phyloP scores from a whole-genome alignment of 2,329 filamentous ascomycete genomes.

The Bipolaris zeicola region DNA sequence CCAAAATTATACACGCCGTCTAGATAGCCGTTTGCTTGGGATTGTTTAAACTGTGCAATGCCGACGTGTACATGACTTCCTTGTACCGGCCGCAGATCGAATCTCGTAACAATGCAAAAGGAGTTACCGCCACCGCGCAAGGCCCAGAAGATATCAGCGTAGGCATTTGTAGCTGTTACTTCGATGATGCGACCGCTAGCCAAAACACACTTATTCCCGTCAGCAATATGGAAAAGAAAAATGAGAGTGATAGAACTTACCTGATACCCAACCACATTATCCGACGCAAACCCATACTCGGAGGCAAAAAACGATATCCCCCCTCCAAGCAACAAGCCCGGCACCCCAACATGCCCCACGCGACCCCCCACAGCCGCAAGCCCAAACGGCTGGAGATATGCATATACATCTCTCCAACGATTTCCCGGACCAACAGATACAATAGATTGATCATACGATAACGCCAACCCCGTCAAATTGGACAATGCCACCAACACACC shows the following conservation, averaged over 20 bases:
- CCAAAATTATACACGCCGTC: slow-evolving; percentile 31
- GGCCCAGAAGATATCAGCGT: slow-evolving; percentile 44
- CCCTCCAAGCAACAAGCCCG: slow-evolving; percentile 37
- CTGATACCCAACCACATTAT: slow-evolving; percentile 34
- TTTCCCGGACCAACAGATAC: slow-evolving; percentile 38
- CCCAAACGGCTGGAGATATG: slow-evolving; percentile 24
- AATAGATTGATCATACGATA: slow-evolving; percentile 28
- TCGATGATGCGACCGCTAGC: slow-evolving; percentile 30
- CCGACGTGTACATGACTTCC: slow-evolving; percentile 18
- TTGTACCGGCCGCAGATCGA: slow-evolving; percentile 19
- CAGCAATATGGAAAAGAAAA: not conserved
- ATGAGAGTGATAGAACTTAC: not conserved
- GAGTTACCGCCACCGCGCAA: slow-evolving; percentile 36
- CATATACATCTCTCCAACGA: slow-evolving; percentile 40
- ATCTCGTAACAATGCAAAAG: slow-evolving; percentile 29
- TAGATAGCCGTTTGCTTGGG: slow-evolving; percentile 21
- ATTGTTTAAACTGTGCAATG: slow-evolving; percentile 21
- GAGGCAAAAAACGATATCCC: slow-evolving; percentile 29
- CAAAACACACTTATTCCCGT: slow-evolving; percentile 27
- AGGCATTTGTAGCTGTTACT: slow-evolving; percentile 25
- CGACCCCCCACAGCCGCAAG: slow-evolving; percentile 38
- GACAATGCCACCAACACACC: slow-evolving; percentile 26
- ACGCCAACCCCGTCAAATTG: slow-evolving; percentile 27
- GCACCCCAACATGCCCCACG: slow-evolving; percentile 38
- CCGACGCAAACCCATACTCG: slow-evolving; percentile 25